phyloP scores from a whole-genome alignment of 768 basidiomycete species.

The Floccularia luteovirens region DNA sequence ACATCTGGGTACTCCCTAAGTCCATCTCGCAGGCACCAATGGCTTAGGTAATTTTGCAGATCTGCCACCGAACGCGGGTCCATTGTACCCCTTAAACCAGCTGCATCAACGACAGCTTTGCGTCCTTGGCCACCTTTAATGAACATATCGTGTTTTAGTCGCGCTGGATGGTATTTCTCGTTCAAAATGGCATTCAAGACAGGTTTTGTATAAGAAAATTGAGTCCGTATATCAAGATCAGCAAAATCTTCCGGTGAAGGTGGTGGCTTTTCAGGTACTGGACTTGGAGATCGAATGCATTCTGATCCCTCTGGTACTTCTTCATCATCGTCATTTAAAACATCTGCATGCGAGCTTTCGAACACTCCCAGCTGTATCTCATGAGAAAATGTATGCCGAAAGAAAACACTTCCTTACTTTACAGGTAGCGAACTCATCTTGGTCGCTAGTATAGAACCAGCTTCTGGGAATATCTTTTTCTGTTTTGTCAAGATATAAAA shows the following conservation, averaged over 20 bases:
- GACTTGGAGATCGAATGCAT: constrained; percentile 22
- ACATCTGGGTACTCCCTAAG: neutral
- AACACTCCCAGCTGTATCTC: constrained; percentile 44
- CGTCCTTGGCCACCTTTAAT: constrained; percentile 51
- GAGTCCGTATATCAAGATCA: constrained; percentile 41
- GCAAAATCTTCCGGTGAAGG: constrained; percentile 35
- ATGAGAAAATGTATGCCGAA: neutral
- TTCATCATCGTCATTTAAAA: constrained; percentile 29
- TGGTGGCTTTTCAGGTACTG: constrained; percentile 31
- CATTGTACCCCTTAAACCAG: constrained; percentile 31
- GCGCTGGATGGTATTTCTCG: constrained; percentile 46
- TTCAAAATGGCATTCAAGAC: constrained; percentile 54
- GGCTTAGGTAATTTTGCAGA: constrained; percentile 24
- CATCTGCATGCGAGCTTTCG: constrained; percentile 36
- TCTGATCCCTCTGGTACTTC: constrained; percentile 17
- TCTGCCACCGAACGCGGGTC: constrained; percentile 27
- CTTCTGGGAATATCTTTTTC: constrained; percentile 32
- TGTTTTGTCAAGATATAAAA: constrained; percentile 54
- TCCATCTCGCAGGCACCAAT: constrained; percentile 36
- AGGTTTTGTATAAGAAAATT: constrained; percentile 61
- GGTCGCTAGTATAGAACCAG: constrained; percentile 49
- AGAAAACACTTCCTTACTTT: constrained; percentile 24
- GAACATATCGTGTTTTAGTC: constrained; percentile 40
- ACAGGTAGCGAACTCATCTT: constrained; percentile 59
- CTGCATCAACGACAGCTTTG: constrained; percentile 24